Evolutionary conservation across 169 alveolate genomes (phyloP).

Genomic region (Fabrea salina): DNA sequence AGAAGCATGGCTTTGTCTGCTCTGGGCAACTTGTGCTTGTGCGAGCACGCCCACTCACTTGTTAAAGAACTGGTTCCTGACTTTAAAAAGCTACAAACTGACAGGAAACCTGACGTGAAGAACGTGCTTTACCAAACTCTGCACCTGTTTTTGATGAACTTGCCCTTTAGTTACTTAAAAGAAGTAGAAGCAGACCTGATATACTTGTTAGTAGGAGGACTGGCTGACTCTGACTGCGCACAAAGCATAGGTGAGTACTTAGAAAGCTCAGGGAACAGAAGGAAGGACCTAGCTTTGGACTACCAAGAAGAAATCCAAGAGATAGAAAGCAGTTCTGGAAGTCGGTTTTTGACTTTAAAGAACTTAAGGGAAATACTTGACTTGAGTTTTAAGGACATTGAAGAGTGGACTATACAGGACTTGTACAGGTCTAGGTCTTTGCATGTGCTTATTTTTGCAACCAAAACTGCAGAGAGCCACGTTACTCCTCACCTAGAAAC

Average conservation of each 20-base stretch:
- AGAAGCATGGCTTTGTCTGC: not conserved
- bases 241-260: not conserved
- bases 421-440: not conserved
- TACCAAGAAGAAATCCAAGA: constrained; percentile 7
- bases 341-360: not conserved
- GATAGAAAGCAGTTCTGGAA: not conserved
- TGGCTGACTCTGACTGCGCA: not conserved
- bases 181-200: not conserved
- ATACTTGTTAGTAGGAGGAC: constrained; percentile 17
- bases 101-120: not conserved
- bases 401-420: constrained; percentile 29
- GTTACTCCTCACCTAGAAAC: constrained; percentile 6
- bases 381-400: not conserved
- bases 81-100: constrained; percentile 10
- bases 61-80: constrained; percentile 1
- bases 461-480: not conserved
- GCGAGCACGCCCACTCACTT: not conserved
- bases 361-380: not conserved
- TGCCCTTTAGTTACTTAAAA: not conserved
- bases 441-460: not conserved
- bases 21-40: not conserved
- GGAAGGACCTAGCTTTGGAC: not conserved
- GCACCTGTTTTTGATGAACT: not conserved
- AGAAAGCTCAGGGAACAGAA: not conserved
- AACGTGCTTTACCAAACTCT: not conserved